phyloP scores from a whole-genome alignment of 1,284 basidiomycete genomes.

The Somion occarium region DNA sequence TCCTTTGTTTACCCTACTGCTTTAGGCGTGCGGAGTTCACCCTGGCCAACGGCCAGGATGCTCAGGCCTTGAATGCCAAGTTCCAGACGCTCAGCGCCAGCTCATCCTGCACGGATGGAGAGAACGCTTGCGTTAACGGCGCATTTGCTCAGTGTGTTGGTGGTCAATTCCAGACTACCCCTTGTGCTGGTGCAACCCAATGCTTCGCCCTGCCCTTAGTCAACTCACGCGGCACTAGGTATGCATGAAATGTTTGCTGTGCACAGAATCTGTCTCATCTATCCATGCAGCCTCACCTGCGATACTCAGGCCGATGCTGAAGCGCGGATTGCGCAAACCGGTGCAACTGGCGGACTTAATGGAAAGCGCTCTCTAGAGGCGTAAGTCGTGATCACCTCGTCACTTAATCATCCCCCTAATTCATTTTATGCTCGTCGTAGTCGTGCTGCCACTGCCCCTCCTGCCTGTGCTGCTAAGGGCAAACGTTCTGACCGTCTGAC shows the following conservation, averaged over 20 bases:
- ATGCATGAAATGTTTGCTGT: conserved; percentile 41
- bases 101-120: conserved; percentile 40
- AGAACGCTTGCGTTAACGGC: conserved; percentile 26
- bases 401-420: background rate
- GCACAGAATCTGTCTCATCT: conserved; percentile 32
- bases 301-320: conserved; percentile 41
- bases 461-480: conserved; percentile 15
- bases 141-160: conserved; percentile 35
- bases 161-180: conserved; percentile 32
- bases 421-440: background rate
- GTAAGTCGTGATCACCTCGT: background rate
- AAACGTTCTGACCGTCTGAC: background rate
- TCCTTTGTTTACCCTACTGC: background rate
- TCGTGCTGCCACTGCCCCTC: conserved; percentile 3
- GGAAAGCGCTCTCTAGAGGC: conserved; percentile 13
- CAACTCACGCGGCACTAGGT: conserved; percentile 40
- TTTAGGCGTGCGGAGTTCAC: conserved; percentile 21
- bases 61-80: conserved; percentile 45
- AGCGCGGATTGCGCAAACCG: conserved; percentile 43
- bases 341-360: conserved; percentile 32
- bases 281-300: conserved; percentile 45
- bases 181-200: conserved; percentile 34
- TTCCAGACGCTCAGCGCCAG: conserved; percentile 37
- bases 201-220: conserved; percentile 54
- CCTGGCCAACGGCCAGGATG: conserved; percentile 43